phyloP scores from a whole-genome alignment of 1,139 yeast species.

The Oligophagozyma castellii region DNA sequence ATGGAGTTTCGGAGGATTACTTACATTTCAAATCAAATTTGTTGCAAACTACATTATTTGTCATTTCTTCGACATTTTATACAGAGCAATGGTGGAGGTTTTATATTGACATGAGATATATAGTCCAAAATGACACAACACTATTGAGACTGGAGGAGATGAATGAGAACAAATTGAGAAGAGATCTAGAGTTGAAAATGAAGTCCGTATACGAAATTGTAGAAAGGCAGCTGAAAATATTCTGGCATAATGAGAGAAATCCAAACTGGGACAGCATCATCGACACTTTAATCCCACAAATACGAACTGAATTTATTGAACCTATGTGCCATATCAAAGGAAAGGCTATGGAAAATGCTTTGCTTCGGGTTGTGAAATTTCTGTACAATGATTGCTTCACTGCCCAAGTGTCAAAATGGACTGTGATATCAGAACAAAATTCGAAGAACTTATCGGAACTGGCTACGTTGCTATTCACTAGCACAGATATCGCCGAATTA shows the following conservation, averaged over 20 bases:
- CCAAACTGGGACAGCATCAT: conserved; percentile 15
- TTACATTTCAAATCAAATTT: conserved; percentile 17
- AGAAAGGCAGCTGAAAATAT: conserved; percentile 10
- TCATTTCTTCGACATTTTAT: conserved; percentile 12
- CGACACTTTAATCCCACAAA: conserved; percentile 14
- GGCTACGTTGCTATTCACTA: conserved; percentile 11
- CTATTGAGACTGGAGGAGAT: conserved; percentile 14
- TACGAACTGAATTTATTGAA: conserved; percentile 9
- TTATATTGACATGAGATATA: conserved; percentile 15
- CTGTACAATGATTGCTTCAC: conserved; percentile 14
- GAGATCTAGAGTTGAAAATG: conserved; percentile 10
- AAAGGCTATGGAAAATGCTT: conserved; percentile 5
- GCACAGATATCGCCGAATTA: conserved; percentile 9
- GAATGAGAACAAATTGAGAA: conserved; percentile 10
- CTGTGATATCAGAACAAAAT: conserved; percentile 21
- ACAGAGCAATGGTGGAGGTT: conserved; percentile 20
- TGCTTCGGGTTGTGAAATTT: conserved; percentile 10
- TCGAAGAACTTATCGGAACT: conserved; percentile 21
- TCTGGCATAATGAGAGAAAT: conserved; percentile 12
- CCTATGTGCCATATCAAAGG: conserved; percentile 10
- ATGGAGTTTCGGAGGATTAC: conserved; percentile 9
- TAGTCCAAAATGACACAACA: conserved; percentile 4
- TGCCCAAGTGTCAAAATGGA: conserved; percentile 16
- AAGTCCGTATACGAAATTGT: conserved; percentile 9
- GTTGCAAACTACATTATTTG: conserved; percentile 19